Evolutionary conservation across 148 eudicot genomes (phyloP), one percentile per base, ranked within the genome.

Genomic region (Fagopyrum tataricum): DNA sequence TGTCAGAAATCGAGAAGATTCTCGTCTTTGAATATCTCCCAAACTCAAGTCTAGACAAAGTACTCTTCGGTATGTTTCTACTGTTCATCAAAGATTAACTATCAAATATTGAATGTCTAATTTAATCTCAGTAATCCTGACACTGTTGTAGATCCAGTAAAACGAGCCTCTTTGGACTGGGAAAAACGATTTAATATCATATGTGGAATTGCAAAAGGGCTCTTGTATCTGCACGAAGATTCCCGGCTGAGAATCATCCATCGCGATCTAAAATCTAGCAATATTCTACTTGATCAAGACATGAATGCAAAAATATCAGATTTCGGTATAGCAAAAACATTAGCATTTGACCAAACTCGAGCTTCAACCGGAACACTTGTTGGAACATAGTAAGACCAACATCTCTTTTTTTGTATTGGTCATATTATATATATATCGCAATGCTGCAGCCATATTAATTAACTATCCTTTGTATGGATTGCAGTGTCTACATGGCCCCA

Each of bases 301-400:
- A 74, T 82, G 84, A 76, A 76, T 46, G 75, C 84, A 0, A 78
- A 82, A 59, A 82, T 82, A 17, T 75, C 79, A 18, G 84, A 78
- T 37, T 73, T 73, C 5, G 66, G 67, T 4, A 39, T 73, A 12
- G 75, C 75, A 1, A 72, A 48, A 48, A 46, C 51, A 43, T 41
- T 68, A 41, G 72, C 24, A 17, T 24, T 68, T 68, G 72, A 68
- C 26, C 72, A 68, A 42, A 68, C 72, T 20, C 47, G 49, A 44
- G 72, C 1, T 7, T 41, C 23, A 6, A 68, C 72, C 12, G 13
- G 7, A 41, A 17, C 17, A 8, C 2, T 68, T 44, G 72, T 26
- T 12, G 72, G 48, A 11, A 68, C 72, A 68, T 68, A 68, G 72
- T 68, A 68, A 68, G 23, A 68, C 17, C 24, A 26, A 26, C 70